A percentile compares a stretch with the other conserved stretches of the same genome.
phyloP scores from a whole-genome alignment of 352 stramenopile genomes.

The Globisporangium ultimum region DNA sequence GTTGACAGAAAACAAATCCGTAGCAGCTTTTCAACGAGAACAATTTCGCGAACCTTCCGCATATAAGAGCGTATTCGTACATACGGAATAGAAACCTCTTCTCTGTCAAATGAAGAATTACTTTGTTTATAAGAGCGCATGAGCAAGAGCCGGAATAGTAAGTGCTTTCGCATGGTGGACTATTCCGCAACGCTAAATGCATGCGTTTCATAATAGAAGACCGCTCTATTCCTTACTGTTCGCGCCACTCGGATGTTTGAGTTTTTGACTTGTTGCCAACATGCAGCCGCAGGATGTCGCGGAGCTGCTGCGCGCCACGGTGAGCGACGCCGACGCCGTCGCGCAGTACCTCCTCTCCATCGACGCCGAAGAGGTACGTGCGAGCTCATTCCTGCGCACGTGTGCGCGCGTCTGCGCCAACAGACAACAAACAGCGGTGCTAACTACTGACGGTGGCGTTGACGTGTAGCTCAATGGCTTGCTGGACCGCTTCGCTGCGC shows the following conservation, averaged over 20 bases:
- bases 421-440: too few species aligned
- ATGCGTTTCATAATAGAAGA: not conserved
- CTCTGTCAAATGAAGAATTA: not conserved
- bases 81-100: too few species aligned
- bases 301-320: constrained; percentile 61
- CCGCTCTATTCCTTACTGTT: not conserved
- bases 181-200: not conserved
- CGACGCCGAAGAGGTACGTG: constrained; percentile 51
- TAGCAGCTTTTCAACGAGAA: too few species aligned
- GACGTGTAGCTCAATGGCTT: constrained; percentile 47
- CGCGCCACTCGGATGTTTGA: constrained; percentile 1
- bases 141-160: not conserved
- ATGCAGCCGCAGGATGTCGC: constrained; percentile 29
- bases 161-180: not conserved
- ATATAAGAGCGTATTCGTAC: too few species aligned
- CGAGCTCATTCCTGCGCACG: too few species aligned
- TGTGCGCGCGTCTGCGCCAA: not conserved
- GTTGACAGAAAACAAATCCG: too few species aligned
- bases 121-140: not conserved
- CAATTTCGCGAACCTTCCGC: too few species aligned
- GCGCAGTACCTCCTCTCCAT: constrained; percentile 57
- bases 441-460: not conserved
- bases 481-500: constrained; percentile 48
- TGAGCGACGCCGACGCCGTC: constrained; percentile 56
- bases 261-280: constrained; percentile 1